Evolutionary conservation across 164 flowering plant species (phyloP), one percentile per base, ranked within the genome.

Genomic region (Sextonia rubra): DNA sequence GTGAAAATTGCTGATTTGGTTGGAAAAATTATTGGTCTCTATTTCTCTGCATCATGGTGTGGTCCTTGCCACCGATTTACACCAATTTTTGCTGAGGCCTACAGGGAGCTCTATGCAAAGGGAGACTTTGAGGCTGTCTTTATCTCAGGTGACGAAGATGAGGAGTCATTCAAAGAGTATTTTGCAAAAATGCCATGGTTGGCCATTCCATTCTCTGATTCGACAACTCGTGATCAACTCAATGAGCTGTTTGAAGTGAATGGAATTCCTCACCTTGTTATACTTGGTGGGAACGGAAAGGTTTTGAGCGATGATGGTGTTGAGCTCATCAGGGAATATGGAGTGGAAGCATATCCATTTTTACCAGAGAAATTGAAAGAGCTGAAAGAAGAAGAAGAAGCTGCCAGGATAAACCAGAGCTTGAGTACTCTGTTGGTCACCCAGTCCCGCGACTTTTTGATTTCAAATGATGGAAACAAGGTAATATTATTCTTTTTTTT

Each of bases 161-260:
- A 85, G 60, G 86, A 86, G n/a, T 70, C 89, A 0, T 90, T 87
- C 67, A 71, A 85, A 4, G 74, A 25, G 1, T 91, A 88, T 76
- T 90, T 89, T 80, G 83, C 87, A 26, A 76, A 83, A 77, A 92
- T 90, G 96, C 96, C 94, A 64, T 92, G 97, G 96, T 86, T 89
- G 44, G 91, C 90, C 0, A 68, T 92, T 62, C 97, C 97, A 1
- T 90, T 85, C 74, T 83, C 89, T 27, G 94, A 92, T 77, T 84
- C 83, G 1, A 84, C 77, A 12, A 80, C 75, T 0, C 88, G 84
- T 1, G 74, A 80, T 1, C 44, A 52, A 12, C 66, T 92, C 30
- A 58, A 82, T 30, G 62, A 75, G 25, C 25, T 80, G 68, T 92
- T 88, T 64, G 27, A 77, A 24, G 89, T 90, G 56, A 73, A 15